Base-by-base conservation (phyloP, 2,329 filamentous ascomycete species). In the Aspergillus costaricaensis region DNA sequence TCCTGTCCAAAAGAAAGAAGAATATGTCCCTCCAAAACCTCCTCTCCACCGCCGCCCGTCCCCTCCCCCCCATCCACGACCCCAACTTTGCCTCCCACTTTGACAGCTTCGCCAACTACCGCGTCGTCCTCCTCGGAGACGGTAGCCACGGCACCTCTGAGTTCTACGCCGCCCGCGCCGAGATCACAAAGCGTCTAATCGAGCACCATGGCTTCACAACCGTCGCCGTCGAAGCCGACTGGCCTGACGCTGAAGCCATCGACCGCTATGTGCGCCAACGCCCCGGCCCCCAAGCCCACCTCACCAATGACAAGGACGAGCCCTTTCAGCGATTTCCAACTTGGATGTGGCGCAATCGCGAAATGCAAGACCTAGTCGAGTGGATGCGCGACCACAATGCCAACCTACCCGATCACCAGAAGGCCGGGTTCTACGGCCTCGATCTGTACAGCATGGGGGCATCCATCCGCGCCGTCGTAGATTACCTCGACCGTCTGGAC, bases 321-420 rank as follows among this genome's bases (percentile, higher is more conserved):
- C 74, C 77, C 5, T 84, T 84, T 65, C 73, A 79, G 41, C 75
- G 82, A 25, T 85, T 84, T 51, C 82, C 82, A 14, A 81, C 78
- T 3, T 85, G 82, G 82, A 84, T 85, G 82, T 85, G 82, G 82
- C 77, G 82, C 10, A 85, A 85, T 61, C 69, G 71, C 14, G 83
- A 84, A 63, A 78, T 83, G 64, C 80, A 83, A 58, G 75, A 77
- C 2, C 79, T 85, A 51, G 76, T 81, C 10, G 79, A 83, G 65
- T 85, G 82, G 82, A 74, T 85, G 70, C 76, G 81, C 5, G 67
- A 76, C 19, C 76, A 75, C 63, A 83, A 83, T 58, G 67, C 70
- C 3, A 62, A 61, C 2, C 63, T 74, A 1, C 69, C 76, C 1
- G 59, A 67, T 1, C 65, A 73, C 9, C 60, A 68, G 41, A 70